Base-by-base conservation (phyloP, 768 basidiomycete genomes). In the Lactifluus echinatus region DNA sequence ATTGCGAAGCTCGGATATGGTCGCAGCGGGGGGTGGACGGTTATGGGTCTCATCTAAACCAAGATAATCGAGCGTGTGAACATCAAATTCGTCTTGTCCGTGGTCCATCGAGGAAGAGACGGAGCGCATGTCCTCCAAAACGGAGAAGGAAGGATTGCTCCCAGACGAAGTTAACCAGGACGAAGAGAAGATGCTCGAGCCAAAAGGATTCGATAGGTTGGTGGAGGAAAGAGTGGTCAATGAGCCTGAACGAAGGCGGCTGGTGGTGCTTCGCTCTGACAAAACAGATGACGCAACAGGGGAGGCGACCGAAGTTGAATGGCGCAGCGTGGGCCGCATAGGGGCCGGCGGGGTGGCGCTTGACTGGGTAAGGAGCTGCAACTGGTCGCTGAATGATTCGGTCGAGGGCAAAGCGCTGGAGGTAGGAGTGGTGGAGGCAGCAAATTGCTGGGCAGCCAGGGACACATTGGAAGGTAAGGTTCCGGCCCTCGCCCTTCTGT, bases 391-490 rank as follows among this genome's bases (percentile, higher is more conserved):
- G 76, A 70, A 75, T 58, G 77, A 74, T 69, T 79, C 75, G 70
- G 81, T 69, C 66, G 72, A 72, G 68, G 81, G 19, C 39, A 63
- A 6, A 66, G 75, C 59, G 46, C 78, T 74, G 66, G 73, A 76
- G 43, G 76, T 71, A 64, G 84, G 69, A 31, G 79, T 81, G 71
- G 71, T 79, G 56, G 84, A 77, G 31, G 85, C 83, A 28, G 84
- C 85, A 71, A 83, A 91, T 56, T 85, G 82, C 70, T 90, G 87
- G 51, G 90, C 85, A 57, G 87, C 88, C 65, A 92, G 84, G 67
- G 88, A 86, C 52, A 95, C 86, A 70, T 94, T 94, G 64, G 93
- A 95, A 73, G 94, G 94, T 67, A 97, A 82, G 77, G 94, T 97
- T 56, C 93, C 95, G 64, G 94, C 95, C 84, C 93, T 85, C 68